phyloP scores from a whole-genome alignment of 768 basidiomycete species.

The Lepiota subincarnata region DNA sequence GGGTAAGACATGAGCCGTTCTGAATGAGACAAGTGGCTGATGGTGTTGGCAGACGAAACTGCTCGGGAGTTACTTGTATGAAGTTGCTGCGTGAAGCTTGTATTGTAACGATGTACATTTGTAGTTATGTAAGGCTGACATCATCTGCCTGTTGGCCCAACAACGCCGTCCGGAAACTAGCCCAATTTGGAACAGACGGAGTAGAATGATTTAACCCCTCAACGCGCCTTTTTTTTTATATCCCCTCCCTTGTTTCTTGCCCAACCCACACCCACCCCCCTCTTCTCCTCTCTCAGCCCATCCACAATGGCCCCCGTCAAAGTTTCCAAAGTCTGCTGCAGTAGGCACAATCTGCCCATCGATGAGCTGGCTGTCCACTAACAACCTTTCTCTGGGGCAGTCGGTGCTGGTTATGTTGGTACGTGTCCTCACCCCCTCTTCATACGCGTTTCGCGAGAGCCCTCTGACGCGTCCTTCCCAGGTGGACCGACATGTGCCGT shows the following conservation, averaged over 20 bases:
- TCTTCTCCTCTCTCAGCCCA: background rate
- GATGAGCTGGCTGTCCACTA: conserved; percentile 9
- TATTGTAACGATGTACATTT: too few relatives aligned
- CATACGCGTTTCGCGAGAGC: background rate
- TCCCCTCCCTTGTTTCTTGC: conserved; percentile 6
- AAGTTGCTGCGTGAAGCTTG: conserved; percentile 39
- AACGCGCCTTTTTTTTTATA: conserved; percentile 11
- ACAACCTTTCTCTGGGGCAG: conserved; percentile 32
- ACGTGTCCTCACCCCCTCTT: conserved; percentile 22
- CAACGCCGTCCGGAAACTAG: background rate
- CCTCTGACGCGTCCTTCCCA: conserved; percentile 24
- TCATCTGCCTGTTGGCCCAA: too few relatives aligned
- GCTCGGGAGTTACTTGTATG: conserved; percentile 78
- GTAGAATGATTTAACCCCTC: background rate
- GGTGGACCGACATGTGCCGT: conserved; percentile 96
- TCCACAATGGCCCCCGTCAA: conserved; percentile 48
- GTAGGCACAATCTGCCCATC: conserved; percentile 43
- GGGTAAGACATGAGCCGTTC: conserved; percentile 41
- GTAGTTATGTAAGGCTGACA: too few relatives aligned
- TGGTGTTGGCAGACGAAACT: conserved; percentile 53
- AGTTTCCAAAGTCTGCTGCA: conserved; percentile 85
- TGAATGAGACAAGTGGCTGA: background rate
- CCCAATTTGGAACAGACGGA: conserved; percentile 1
- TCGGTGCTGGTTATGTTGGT: conserved; percentile 95
- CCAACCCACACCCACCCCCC: background rate